These are phyloP conservation scores for Solanum corneliomulleri DNA, from an alignment of 257 asterid genomes.

Conservation along the genomic window DNA sequence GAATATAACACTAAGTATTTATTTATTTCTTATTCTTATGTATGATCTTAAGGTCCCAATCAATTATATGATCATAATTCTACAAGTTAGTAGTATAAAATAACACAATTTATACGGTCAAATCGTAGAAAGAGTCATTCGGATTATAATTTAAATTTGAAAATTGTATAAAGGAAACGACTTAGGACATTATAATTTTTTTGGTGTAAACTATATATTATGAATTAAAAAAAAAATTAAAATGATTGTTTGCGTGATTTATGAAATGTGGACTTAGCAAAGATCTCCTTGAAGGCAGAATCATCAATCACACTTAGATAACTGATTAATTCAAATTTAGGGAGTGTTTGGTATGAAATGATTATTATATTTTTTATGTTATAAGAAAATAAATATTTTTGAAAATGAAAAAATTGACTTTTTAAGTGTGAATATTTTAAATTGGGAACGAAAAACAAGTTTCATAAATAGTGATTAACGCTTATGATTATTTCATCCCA, in stretches of 20 bases:
- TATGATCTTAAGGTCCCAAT: not conserved
- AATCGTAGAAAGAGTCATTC: not conserved
- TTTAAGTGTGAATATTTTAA: not conserved
- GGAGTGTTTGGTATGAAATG: not conserved
- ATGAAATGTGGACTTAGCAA: not conserved
- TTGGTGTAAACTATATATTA: not conserved
- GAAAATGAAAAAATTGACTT: not conserved
- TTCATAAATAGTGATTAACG: fast-evolving
- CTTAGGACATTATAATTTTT: not conserved
- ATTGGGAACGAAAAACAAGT: not conserved
- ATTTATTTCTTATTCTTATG: not conserved
- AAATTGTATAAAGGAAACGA: not conserved
- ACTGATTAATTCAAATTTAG: not conserved
- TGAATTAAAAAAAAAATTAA: not conserved
- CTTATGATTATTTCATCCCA: not conserved
- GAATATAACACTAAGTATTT: not conserved
- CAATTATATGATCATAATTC: not conserved
- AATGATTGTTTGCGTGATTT: not conserved
- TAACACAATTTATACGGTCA: not conserved
- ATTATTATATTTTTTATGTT: not conserved
- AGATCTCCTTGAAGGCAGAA: not conserved
- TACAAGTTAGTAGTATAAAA: not conserved
- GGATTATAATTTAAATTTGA: not conserved
- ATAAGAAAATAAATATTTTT: not conserved
- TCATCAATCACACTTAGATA: too few species aligned